Evolutionary conservation across 257 asterid species (phyloP), one percentile per base, ranked within the genome.

Genomic region (Rhazya stricta): DNA sequence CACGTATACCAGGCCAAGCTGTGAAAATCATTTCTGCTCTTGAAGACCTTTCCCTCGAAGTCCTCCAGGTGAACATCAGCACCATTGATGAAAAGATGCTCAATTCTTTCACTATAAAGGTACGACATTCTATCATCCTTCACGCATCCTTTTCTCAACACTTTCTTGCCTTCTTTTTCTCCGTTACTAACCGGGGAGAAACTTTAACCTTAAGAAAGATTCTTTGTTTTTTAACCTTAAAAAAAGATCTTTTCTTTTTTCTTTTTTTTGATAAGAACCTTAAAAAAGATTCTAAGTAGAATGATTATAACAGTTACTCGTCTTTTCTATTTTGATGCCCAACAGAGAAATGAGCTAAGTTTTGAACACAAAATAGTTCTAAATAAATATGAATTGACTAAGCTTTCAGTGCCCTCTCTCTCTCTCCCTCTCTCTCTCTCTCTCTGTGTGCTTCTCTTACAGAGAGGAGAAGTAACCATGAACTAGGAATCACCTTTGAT

Each of bases 61-160:
- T 94, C 61, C 92, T 94, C 39, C 90, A 90, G 25, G 89, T 92
- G 45, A 91, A 87, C 71, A 86, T 94, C 82, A 87, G 72, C 82
- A 82, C 83, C 60, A 75, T 87, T 56, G 97, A 91, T 50, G 95
- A 91, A 34, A 89, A 81, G 69, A 82, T 88, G 92, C 84, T 89
- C 27, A 82, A 78, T 85, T 94, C 94, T 71, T 94, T 90, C 90
- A 91, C 96, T 30, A 92, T 94, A 76, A 94, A 94, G 97, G 99
- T 94, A 80, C 73, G 21, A 5, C 34, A n/a, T 21, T 50, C 53
- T 42, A 60, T 10, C 67, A 67, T 54, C 29, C 62, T 72, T 60
- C 66, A 15, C 50, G 50, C 65, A 12, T 51, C 42, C 37, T 4
- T 56, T 69, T 13, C 21, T 72, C 21, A 39, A 39, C 11, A n/a